Percentiles rank a stretch among this genome's conserved stretches.
Evolutionary conservation across 2,329 filamentous ascomycete genomes (phyloP).

Genomic region (Hawksworthiomyces lignivorus): DNA sequence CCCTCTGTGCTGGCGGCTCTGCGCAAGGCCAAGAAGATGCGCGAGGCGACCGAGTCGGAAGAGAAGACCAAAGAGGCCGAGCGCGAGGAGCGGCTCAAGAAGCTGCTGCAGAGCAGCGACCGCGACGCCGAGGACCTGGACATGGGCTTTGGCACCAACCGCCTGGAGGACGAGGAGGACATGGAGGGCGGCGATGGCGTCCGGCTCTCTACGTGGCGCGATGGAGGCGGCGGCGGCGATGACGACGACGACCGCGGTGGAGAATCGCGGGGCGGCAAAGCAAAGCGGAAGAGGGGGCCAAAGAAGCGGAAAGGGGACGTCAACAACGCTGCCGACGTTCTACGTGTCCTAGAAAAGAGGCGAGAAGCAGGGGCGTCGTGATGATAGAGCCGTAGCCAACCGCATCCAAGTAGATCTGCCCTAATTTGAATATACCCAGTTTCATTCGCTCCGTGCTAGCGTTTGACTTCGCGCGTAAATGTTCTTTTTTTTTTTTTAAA

Average conservation of each 20-base stretch:
- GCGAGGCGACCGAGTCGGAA: slow-evolving; percentile 36
- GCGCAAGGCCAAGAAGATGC: slow-evolving; percentile 69
- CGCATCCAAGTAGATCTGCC: too few relatives aligned
- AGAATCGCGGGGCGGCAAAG: slow-evolving; percentile 34
- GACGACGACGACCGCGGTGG: slow-evolving; percentile 44
- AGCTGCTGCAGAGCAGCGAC: slow-evolving; percentile 65
- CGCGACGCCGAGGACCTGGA: slow-evolving; percentile 88
- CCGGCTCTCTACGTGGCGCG: slow-evolving; percentile 57
- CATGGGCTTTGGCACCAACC: slow-evolving; percentile 83
- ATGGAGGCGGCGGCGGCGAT: slow-evolving; percentile 24
- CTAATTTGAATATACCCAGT: not conserved
- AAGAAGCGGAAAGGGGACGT: slow-evolving; percentile 73
- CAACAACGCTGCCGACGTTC: slow-evolving; percentile 72
- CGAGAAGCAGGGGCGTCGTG: slow-evolving; percentile 28
- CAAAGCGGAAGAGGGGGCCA: slow-evolving; percentile 60
- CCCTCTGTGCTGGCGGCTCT: slow-evolving; percentile 76
- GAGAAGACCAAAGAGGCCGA: slow-evolving; percentile 34
- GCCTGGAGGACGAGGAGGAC: slow-evolving; percentile 83
- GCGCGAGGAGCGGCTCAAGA: slow-evolving; percentile 61
- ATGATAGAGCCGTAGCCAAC: too few relatives aligned
- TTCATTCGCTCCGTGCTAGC: not conserved
- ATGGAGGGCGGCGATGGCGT: slow-evolving; percentile 59
- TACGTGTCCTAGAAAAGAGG: slow-evolving; percentile 64
- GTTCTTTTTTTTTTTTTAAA: too few relatives aligned
- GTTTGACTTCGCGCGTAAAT: too few relatives aligned